Conservation (phyloP, 495 filamentous ascomycete species). For the Gamarada debralockiae region DNA sequence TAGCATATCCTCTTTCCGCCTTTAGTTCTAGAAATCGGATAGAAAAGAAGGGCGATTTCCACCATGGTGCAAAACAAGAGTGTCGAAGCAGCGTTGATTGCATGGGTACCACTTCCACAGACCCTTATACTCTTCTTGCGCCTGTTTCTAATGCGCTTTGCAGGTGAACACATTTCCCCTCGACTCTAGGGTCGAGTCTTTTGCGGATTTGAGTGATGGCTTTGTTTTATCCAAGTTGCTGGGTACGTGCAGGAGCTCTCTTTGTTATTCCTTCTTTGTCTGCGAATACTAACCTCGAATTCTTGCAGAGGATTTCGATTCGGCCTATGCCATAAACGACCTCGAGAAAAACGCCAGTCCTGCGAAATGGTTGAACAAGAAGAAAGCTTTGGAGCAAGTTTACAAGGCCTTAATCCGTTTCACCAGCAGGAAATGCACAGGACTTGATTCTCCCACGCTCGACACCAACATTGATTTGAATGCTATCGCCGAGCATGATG, state of each 20-base stretch:
- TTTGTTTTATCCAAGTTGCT: slow-evolving; percentile 56
- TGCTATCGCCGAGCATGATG: slow-evolving; percentile 46
- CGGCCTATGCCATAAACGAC: slow-evolving; percentile 61
- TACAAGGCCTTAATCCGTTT: slow-evolving; percentile 63
- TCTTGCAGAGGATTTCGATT: slow-evolving; percentile 55
- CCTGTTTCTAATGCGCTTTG: not conserved
- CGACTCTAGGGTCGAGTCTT: slow-evolving; percentile 18
- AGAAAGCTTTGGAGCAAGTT: slow-evolving; percentile 64
- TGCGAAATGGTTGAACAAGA: slow-evolving; percentile 40
- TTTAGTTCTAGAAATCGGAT: not conserved
- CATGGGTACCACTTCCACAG: slow-evolving; percentile 19
- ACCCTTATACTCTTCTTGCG: not conserved
- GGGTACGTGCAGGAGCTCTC: slow-evolving; percentile 53
- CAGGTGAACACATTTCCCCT: slow-evolving; percentile 26
- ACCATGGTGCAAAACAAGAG: slow-evolving; percentile 3
- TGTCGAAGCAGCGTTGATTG: slow-evolving; percentile 16
- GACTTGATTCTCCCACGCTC: slow-evolving; percentile 34
- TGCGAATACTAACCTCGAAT: slow-evolving; percentile 11
- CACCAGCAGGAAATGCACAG: slow-evolving; percentile 54
- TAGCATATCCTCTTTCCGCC: not conserved
- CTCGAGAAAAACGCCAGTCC: slow-evolving; percentile 48
- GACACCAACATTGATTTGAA: slow-evolving; percentile 55
- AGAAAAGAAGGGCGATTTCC: not conserved
- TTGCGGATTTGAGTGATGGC: slow-evolving; percentile 72
- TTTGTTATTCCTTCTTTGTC: not conserved